A percentile compares a stretch with the other conserved stretches of the same genome.
These are phyloP conservation scores for Penicillium fuscoglaucum DNA, from an alignment of 2,329 filamentous ascomycete species.

Conservation along the genomic window DNA sequence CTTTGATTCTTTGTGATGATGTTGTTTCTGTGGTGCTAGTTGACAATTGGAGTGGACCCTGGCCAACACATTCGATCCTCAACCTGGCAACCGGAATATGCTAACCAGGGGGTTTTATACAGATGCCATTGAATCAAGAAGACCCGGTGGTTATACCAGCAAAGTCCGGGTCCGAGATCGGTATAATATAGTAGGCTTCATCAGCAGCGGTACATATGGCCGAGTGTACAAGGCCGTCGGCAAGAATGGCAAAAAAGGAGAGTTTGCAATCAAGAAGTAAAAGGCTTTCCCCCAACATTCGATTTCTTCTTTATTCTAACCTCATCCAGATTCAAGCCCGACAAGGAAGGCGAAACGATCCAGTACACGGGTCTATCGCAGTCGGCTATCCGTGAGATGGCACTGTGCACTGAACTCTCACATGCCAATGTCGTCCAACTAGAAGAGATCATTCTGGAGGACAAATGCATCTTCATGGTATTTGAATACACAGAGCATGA, in stretches of 20 bases:
- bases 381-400: constrained; percentile 96
- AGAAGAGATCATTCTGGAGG: constrained; percentile 93
- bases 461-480: constrained; percentile 99
- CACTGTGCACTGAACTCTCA: constrained; percentile 85
- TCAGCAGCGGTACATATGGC: constrained; percentile 96
- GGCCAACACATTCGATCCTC: constrained; percentile 10
- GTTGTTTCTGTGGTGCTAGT: neutral
- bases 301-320: constrained; percentile 17
- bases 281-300: constrained; percentile 24
- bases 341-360: constrained; percentile 93
- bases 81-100: constrained; percentile 3
- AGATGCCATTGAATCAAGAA: constrained; percentile 43
- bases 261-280: constrained; percentile 98
- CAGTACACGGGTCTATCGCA: constrained; percentile 98
- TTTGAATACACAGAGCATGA: constrained; percentile 99
- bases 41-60: constrained; percentile 16
- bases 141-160: constrained; percentile 55
- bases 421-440: constrained; percentile 89
- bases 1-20: constrained; percentile 9
- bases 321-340: constrained; percentile 73
- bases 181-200: constrained; percentile 97
- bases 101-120: constrained; percentile 26
- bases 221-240: constrained; percentile 94
- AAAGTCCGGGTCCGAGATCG: constrained; percentile 89
- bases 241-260: constrained; percentile 69